These are phyloP conservation scores for Tricholoma furcatifolium DNA, from an alignment of 768 basidiomycete genomes.

Conservation along the genomic window DNA sequence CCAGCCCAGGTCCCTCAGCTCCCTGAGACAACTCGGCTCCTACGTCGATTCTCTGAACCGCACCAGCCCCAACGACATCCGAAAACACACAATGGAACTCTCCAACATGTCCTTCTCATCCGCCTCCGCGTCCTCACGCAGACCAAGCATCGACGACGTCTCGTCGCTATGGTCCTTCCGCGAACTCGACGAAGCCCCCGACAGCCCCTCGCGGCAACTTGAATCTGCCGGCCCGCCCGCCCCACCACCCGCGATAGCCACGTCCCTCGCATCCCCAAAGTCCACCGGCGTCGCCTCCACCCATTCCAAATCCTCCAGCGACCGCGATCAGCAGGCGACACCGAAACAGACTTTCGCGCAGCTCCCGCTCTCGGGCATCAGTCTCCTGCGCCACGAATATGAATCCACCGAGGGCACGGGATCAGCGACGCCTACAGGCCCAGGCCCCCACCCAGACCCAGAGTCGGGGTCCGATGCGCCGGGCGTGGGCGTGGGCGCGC, in stretches of 20 bases:
- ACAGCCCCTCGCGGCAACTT: too few species aligned
- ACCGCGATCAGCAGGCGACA: too few species aligned
- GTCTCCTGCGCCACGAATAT: slow-evolving; percentile 30
- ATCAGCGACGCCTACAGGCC: slow-evolving; percentile 14
- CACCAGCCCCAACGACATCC: slow-evolving; percentile 64
- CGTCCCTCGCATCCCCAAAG: too few species aligned
- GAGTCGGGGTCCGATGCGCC: too few species aligned
- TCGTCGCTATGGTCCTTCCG: too few species aligned
- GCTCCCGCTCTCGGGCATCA: slow-evolving; percentile 40
- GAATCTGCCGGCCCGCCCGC: too few species aligned
- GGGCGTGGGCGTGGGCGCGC: too few species aligned
- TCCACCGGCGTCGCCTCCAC: too few species aligned
- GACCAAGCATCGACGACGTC: neutral
- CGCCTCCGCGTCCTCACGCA: slow-evolving; percentile 12
- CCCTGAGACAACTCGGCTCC: slow-evolving; percentile 24
- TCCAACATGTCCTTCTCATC: slow-evolving; percentile 49
- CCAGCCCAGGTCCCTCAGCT: slow-evolving; percentile 53
- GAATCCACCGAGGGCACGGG: slow-evolving; percentile 11
- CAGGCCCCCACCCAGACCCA: too few species aligned
- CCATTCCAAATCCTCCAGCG: too few species aligned
- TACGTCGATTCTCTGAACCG: slow-evolving; percentile 14
- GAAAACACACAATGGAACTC: slow-evolving; percentile 64
- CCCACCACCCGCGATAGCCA: too few species aligned
- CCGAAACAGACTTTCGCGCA: slow-evolving; percentile 2
- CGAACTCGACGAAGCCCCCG: too few species aligned